Conservation (phyloP, 805 yeast species). For the Phaffomyces opuntiae region DNA sequence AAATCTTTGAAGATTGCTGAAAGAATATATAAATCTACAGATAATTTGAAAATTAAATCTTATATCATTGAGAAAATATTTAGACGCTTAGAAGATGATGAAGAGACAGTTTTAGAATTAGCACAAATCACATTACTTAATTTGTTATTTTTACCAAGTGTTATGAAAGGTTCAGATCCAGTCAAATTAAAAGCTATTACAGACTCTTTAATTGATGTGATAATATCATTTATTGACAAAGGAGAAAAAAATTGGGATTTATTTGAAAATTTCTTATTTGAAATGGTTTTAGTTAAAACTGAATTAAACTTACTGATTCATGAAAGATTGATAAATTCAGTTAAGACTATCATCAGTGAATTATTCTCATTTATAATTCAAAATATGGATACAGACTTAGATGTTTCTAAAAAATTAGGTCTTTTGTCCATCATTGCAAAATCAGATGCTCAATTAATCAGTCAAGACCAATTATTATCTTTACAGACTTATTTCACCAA, state of each 20-base stretch:
- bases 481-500: conserved; percentile 59
- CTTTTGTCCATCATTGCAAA: conserved; percentile 51
- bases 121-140: conserved; percentile 32
- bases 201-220: conserved; percentile 14
- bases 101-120: conserved; percentile 41
- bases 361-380: conserved; percentile 31
- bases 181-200: conserved; percentile 4
- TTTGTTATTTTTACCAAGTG: conserved; percentile 28
- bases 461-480: conserved; percentile 59
- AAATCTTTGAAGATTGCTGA: conserved; percentile 49
- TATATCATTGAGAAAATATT: conserved; percentile 46
- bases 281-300: conserved; percentile 31
- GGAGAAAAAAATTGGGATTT: conserved; percentile 34
- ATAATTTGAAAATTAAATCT: conserved; percentile 26
- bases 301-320: conserved; percentile 16
- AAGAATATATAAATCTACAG: conserved; percentile 35
- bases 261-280: conserved; percentile 42
- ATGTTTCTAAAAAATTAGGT: conserved; percentile 34
- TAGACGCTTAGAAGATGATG: conserved; percentile 62
- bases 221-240: conserved; percentile 32
- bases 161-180: background rate
- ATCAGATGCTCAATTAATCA: conserved; percentile 44
- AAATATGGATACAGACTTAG: conserved; percentile 23
- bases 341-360: conserved; percentile 27
- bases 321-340: conserved; percentile 13